Percentiles rank a stretch among this genome's conserved stretches.
phyloP scores from a whole-genome alignment of 345 rosid species.

The Cochlearia excelsa region DNA sequence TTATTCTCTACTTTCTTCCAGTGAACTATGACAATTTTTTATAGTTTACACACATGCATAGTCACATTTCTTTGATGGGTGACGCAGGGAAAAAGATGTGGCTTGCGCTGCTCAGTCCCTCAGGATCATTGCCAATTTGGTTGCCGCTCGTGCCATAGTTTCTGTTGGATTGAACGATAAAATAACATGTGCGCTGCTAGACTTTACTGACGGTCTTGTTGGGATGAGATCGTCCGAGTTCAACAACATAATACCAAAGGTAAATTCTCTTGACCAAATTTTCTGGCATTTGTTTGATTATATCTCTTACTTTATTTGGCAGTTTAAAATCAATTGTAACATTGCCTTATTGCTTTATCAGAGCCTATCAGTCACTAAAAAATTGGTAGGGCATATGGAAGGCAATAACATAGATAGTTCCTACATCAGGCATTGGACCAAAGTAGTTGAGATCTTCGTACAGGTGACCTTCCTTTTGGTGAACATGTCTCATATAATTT shows the following conservation, averaged over 20 bases:
- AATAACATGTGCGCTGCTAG: slow-evolving; percentile 62
- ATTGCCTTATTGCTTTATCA: slow-evolving; percentile 37
- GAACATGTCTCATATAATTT: slow-evolving; percentile 12
- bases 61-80: slow-evolving; percentile 23
- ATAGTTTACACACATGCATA: slow-evolving; percentile 7
- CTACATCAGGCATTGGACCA: slow-evolving; percentile 83
- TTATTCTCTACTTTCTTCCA: slow-evolving; percentile 7
- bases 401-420: slow-evolving; percentile 48
- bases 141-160: slow-evolving; percentile 64
- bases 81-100: slow-evolving; percentile 68
- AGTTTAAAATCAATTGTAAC: not conserved
- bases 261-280: slow-evolving; percentile 31
- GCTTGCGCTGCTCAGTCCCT: slow-evolving; percentile 67
- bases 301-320: too few species aligned
- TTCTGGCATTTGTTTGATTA: too few species aligned
- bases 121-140: slow-evolving; percentile 77
- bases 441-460: slow-evolving; percentile 67
- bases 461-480: slow-evolving; percentile 51
- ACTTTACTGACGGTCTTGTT: slow-evolving; percentile 51
- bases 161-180: slow-evolving; percentile 58
- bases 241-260: slow-evolving; percentile 73
- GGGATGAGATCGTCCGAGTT: slow-evolving; percentile 56
- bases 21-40: slow-evolving; percentile 1
- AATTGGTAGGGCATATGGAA: slow-evolving; percentile 48
- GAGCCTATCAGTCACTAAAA: slow-evolving; percentile 68